phyloP scores from a whole-genome alignment of 1,284 basidiomycete species.

The Cystobasidiaceae sp. region DNA sequence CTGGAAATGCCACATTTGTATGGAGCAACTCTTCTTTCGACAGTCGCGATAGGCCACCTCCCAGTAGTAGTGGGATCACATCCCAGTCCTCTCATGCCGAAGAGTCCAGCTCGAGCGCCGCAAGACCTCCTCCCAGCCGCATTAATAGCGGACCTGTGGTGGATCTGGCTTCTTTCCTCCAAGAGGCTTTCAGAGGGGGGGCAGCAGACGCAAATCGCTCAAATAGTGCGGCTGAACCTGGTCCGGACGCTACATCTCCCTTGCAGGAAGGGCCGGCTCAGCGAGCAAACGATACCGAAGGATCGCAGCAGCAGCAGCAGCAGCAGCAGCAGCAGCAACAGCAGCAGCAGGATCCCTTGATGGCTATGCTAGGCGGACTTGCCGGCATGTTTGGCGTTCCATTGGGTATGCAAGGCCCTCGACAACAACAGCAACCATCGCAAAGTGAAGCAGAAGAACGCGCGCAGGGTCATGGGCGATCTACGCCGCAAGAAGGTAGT shows the following conservation, averaged over 20 bases:
- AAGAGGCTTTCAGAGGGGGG: constrained; percentile 23
- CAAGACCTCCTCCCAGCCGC: background rate
- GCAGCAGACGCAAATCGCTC: background rate
- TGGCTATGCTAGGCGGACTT: constrained; percentile 14
- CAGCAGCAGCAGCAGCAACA: background rate
- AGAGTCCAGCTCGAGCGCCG: background rate
- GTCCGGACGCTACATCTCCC: no score
- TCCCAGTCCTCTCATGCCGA: background rate
- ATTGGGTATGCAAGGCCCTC: background rate
- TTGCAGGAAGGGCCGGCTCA: no score
- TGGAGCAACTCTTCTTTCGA: background rate
- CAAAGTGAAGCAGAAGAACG: background rate
- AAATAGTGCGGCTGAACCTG: background rate
- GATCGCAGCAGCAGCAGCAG: background rate
- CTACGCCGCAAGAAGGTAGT: no score
- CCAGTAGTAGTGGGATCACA: background rate
- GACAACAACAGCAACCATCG: background rate
- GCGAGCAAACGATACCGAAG: no score
- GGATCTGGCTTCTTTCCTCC: constrained; percentile 26
- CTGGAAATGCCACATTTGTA: background rate
- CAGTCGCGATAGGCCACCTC: no score
- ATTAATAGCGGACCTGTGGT: constrained; percentile 6
- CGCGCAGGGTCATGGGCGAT: no score
- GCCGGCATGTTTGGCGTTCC: constrained; percentile 12
- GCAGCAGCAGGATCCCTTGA: constrained; percentile 7